Conservation (phyloP, 1,139 yeast species). For the Debaryomyces psychrophilus region DNA sequence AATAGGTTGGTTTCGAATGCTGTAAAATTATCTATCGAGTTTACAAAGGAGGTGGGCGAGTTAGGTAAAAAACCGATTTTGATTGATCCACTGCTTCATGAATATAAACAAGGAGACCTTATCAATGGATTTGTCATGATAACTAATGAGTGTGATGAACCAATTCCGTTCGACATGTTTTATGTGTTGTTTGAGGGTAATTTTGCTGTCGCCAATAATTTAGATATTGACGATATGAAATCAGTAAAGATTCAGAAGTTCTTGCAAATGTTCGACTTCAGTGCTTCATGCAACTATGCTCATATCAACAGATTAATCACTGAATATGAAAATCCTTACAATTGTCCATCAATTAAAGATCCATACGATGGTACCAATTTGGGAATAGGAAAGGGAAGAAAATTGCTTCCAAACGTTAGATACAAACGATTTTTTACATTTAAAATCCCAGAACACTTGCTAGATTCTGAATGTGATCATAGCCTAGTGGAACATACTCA, state of each 20-base stretch:
- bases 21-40: constrained; percentile 32
- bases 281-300: constrained; percentile 41
- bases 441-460: constrained; percentile 40
- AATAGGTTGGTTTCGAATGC: constrained; percentile 31
- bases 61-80: constrained; percentile 30
- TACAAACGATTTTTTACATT: constrained; percentile 49
- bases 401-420: constrained; percentile 30
- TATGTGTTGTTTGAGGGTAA: constrained; percentile 47
- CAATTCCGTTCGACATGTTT: constrained; percentile 45
- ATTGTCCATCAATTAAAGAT: constrained; percentile 25
- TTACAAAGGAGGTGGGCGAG: constrained; percentile 42
- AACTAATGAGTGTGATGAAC: constrained; percentile 27
- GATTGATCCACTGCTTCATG: constrained; percentile 38
- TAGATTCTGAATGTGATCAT: constrained; percentile 46
- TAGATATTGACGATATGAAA: constrained; percentile 14
- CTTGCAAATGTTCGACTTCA: constrained; percentile 49
- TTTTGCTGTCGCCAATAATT: constrained; percentile 21
- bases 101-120: constrained; percentile 46
- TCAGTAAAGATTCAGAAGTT: constrained; percentile 28
- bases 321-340: constrained; percentile 24
- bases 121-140: constrained; percentile 42
- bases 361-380: constrained; percentile 32
- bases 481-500: constrained; percentile 37
- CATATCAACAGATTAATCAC: constrained; percentile 36
- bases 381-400: constrained; percentile 28